Evolutionary conservation across 2,329 filamentous ascomycete genomes (phyloP), one percentile per base, ranked within the genome.

Genomic region (Stagonosporopsis tanaceti): DNA sequence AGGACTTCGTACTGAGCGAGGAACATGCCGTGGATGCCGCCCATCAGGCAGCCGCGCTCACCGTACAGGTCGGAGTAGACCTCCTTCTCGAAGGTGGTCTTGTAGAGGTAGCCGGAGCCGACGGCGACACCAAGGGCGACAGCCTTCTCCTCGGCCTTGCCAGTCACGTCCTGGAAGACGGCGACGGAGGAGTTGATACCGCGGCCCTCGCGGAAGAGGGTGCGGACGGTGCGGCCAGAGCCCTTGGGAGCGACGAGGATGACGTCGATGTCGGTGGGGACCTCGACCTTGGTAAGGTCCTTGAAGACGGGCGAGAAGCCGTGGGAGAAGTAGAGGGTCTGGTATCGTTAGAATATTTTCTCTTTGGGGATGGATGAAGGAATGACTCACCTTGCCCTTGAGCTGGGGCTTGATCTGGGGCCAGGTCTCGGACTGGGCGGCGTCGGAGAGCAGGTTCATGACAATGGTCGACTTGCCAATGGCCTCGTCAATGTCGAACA

Each of bases 11-110:
- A 99, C 86, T 99, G 95, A 63, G 95, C 95, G 71, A 99, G 92
- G 91, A 99, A 99, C 95, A 99, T 99, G 79, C 95, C 95, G 88
- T 99, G 95, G 83, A 99, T 99, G 82, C 95, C 95, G 74, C 95
- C 95, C 95, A 99, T 99, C 76, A 99, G 86, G 89, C 95, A 99
- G 79, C 95, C 95, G 84, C 95, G 93, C 90, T 99, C 95, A 82
- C 95, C 95, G 86, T 99, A 99, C 70, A 99, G 89, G 83, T 98
- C 95, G 64, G 93, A 97, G 91, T 96, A 97, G 78, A 99, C 95
- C 86, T 99, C 95, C 90, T 99, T 99, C 88, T 99, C 90, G 78
- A 99, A 99, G 79, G 95, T 99, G 78, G 95, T 99, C 90, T 98
- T 91, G 89, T 99, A 99, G 73, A 99, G 91, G 88, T 99, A 99